Evolutionary conservation across 805 yeast species (phyloP).

Genomic region (Cyberlindnera xylosilytica): DNA sequence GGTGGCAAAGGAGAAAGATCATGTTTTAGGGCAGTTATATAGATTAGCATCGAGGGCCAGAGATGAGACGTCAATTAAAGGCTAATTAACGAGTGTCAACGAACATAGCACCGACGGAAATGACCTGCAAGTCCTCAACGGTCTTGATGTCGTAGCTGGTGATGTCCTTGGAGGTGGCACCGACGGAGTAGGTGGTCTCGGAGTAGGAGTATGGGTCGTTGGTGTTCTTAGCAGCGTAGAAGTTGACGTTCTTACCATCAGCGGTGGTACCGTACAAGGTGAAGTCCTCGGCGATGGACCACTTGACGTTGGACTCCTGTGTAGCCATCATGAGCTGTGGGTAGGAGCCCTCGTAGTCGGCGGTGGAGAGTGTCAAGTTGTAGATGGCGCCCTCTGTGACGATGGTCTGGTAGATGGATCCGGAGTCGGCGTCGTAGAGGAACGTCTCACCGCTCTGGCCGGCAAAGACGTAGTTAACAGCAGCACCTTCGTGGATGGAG

Average conservation of each 20-base stretch:
- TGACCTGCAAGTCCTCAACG: too few species aligned
- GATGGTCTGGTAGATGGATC: conserved; percentile 6
- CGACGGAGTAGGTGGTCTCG: conserved; percentile 26
- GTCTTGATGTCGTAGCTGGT: too few species aligned
- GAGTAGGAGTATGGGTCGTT: conserved; percentile 42
- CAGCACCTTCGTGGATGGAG: conserved; percentile 23
- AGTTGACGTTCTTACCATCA: conserved; percentile 22
- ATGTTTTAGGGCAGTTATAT: too few species aligned
- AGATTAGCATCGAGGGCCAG: too few species aligned
- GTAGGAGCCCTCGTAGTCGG: conserved; percentile 3
- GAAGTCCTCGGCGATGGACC: conserved; percentile 17
- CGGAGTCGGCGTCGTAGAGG: conserved; percentile 6
- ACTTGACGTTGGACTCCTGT: conserved; percentile 7
- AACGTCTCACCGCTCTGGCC: conserved; percentile 9
- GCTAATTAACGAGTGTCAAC: too few species aligned
- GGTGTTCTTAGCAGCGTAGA: conserved; percentile 42
- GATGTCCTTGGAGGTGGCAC: conserved; percentile 4
- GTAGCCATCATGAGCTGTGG: conserved; percentile 17
- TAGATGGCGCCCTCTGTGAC: not conserved
- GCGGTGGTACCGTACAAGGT: conserved; percentile 30
- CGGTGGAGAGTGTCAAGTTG: conserved; percentile 8
- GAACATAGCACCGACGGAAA: too few species aligned
- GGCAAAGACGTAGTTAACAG: conserved; percentile 16
- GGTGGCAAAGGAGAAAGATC: too few species aligned
- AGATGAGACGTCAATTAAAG: too few species aligned